Conservation (phyloP, 768 basidiomycete species). For the Boletus rex-veris region DNA sequence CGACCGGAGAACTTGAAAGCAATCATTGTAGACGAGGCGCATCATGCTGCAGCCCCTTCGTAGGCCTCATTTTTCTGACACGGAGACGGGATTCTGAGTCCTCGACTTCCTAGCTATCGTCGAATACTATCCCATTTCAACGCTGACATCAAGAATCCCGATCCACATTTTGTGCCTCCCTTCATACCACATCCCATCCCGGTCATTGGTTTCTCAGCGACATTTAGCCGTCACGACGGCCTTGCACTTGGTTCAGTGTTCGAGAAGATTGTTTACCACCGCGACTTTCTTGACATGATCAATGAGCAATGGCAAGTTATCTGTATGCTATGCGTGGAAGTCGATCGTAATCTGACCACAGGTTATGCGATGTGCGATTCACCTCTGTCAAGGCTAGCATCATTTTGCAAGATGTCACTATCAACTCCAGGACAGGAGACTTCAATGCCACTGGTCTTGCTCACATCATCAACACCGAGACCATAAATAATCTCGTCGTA, state of each 20-base stretch:
- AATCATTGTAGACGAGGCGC: conserved; percentile 89
- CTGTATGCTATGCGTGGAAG: neutral
- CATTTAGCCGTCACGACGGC: conserved; percentile 89
- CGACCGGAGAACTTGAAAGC: conserved; percentile 63
- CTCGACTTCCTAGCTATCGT: conserved; percentile 55
- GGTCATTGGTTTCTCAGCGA: conserved; percentile 92
- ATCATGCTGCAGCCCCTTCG: conserved; percentile 92
- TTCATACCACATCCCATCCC: conserved; percentile 55
- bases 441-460: conserved; percentile 78
- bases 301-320: conserved; percentile 73
- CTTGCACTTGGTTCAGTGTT: conserved; percentile 87
- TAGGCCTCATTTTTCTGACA: conserved; percentile 32
- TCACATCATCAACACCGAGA: conserved; percentile 74
- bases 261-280: conserved; percentile 88
- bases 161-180: conserved; percentile 39
- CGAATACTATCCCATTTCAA: conserved; percentile 84
- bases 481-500: conserved; percentile 75
- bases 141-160: conserved; percentile 53
- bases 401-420: conserved; percentile 60
- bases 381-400: conserved; percentile 78
- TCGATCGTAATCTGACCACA: conserved; percentile 17
- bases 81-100: neutral
- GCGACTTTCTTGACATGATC: conserved; percentile 89
- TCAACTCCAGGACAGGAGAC: conserved; percentile 72
- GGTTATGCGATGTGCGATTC: conserved; percentile 86